A percentile compares a stretch with the other conserved stretches of the same genome.
Evolutionary conservation across 2,329 filamentous ascomycete species (phyloP).

Genomic region (Colletotrichum aenigma): DNA sequence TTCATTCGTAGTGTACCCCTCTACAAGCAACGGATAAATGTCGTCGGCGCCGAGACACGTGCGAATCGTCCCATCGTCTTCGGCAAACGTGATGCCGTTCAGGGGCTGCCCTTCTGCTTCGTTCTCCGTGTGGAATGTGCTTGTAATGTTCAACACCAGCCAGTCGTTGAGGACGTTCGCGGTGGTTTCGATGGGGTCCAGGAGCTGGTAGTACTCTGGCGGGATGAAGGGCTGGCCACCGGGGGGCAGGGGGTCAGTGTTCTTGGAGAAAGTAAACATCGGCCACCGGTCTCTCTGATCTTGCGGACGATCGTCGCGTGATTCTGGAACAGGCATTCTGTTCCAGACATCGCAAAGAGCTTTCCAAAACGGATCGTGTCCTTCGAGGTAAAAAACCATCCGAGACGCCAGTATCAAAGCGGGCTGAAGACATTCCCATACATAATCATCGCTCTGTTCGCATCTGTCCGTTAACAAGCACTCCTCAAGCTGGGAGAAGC

Average conservation of each 20-base stretch:
- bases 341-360: constrained; percentile 28
- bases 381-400: constrained; percentile 18
- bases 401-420: constrained; percentile 29
- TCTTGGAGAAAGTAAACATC: not conserved
- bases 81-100: not conserved
- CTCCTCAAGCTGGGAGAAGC: not conserved
- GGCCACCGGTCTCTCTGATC: not conserved
- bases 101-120: not conserved
- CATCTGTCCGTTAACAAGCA: not conserved
- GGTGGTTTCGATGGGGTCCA: not conserved
- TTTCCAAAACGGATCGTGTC: constrained; percentile 23
- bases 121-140: not conserved
- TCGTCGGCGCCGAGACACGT: constrained; percentile 17
- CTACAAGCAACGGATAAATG: constrained; percentile 28
- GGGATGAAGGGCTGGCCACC: not conserved
- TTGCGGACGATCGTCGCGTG: constrained; percentile 12
- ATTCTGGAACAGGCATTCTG: constrained; percentile 18
- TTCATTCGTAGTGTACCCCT: constrained; percentile 27
- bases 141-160: not conserved
- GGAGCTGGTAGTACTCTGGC: not conserved
- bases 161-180: not conserved
- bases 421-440: constrained; percentile 33
- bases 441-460: constrained; percentile 24
- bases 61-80: constrained; percentile 1
- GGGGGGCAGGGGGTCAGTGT: not conserved